A percentile compares a stretch with the other conserved stretches of the same genome.
Evolutionary conservation across 768 basidiomycete species (phyloP).

Genomic region (Lentinula guzmanii): DNA sequence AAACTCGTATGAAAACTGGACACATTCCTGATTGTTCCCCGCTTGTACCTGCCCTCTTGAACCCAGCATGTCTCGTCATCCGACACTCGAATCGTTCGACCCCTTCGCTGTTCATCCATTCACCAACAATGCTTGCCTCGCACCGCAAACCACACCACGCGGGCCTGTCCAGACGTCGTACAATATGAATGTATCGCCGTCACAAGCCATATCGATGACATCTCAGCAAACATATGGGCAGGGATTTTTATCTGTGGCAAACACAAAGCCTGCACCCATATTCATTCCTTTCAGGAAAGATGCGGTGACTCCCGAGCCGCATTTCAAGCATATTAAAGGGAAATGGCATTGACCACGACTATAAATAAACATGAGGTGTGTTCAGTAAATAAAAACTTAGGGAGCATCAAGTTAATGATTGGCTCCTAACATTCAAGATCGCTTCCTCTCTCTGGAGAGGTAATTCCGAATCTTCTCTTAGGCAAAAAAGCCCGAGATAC

Average conservation of each 20-base stretch:
- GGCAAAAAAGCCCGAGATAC: background rate
- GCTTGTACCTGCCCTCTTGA: background rate
- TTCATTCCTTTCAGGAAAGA: slow-evolving; percentile 50
- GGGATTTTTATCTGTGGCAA: slow-evolving; percentile 10
- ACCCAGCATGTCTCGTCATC: slow-evolving; percentile 23
- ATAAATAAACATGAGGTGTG: background rate
- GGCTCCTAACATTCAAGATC: background rate
- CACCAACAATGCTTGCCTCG: slow-evolving; percentile 16
- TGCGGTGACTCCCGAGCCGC: slow-evolving; percentile 51
- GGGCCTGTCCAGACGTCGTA: background rate
- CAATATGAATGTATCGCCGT: background rate
- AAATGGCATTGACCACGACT: background rate
- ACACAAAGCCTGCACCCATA: slow-evolving; percentile 24
- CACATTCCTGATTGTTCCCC: background rate
- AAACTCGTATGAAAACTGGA: background rate
- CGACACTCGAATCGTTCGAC: slow-evolving; percentile 42
- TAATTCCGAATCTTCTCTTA: background rate
- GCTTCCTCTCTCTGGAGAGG: background rate
- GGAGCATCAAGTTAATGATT: too few relatives aligned
- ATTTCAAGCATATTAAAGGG: slow-evolving; percentile 29
- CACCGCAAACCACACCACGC: background rate
- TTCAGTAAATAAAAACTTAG: background rate
- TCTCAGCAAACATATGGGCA: slow-evolving; percentile 14
- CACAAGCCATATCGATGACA: background rate
- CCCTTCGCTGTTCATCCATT: slow-evolving; percentile 57